Conservation (phyloP, 1,284 basidiomycete species). For the Cutaneotrichosporon mucoides region DNA sequence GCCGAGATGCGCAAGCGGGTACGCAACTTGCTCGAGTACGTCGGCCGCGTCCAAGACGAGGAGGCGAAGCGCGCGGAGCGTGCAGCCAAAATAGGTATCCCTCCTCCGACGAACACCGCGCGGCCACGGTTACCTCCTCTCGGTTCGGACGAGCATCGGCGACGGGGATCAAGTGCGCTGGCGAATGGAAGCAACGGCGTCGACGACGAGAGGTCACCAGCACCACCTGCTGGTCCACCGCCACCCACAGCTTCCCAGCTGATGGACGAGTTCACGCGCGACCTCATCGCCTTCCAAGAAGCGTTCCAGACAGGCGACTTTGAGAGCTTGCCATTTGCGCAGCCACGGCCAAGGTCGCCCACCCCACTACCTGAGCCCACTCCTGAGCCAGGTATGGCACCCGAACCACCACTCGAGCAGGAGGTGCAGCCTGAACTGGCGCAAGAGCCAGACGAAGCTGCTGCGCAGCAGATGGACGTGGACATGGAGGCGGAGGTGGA, state of each 20-base stretch:
- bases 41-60: slow-evolving; percentile 59
- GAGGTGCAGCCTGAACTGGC: no score
- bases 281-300: slow-evolving; percentile 80
- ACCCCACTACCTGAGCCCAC: not conserved
- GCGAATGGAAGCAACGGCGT: not conserved
- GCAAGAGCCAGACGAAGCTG: no score
- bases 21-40: slow-evolving; percentile 85
- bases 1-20: slow-evolving; percentile 97
- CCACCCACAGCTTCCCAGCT: slow-evolving; percentile 59
- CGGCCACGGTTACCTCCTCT: slow-evolving; percentile 11
- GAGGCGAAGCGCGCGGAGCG: slow-evolving; percentile 68
- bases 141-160: slow-evolving; percentile 11
- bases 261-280: slow-evolving; percentile 83
- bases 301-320: slow-evolving; percentile 61
- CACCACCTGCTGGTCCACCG: slow-evolving; percentile 4
- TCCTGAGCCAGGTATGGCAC: not conserved
- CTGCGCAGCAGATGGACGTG: no score
- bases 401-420: no score
- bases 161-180: slow-evolving; percentile 8
- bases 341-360: slow-evolving; percentile 18
- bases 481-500: no score
- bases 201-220: not conserved
- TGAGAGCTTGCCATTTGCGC: slow-evolving; percentile 18
- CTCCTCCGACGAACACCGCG: slow-evolving; percentile 10
- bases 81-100: slow-evolving; percentile 59